Base-by-base conservation (phyloP, 441 rosid species). In the Francoa sonchifolia region DNA sequence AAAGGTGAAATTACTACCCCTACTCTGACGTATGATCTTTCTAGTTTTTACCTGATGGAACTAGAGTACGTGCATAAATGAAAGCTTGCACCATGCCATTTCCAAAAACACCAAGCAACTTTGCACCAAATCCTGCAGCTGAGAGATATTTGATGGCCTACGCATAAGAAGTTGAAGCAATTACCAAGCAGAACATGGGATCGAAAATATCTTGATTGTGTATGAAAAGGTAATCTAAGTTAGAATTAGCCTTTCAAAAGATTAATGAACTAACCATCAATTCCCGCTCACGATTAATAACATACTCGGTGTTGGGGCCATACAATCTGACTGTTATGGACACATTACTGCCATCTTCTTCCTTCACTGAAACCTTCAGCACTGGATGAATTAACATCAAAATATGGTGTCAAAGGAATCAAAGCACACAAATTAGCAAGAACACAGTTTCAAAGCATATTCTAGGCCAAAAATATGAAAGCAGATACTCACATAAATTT, bases 31-130 rank as follows among this genome's bases (percentile, higher is more conserved):
- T 10, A 9, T 21, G 16, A 49, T 19, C 2, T 22, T 39, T 11
- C 5, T 5, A 33, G 11, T 42, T 16, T 40, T 47, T 55, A 86
- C 96, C 96, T 54, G 59, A 34, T 10, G 90, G 84, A 20, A 56
- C 68, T 48, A 90, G 77, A 4, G 96, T 86, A 13, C 95, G 67
- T 15, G 99, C 96, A 61, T 74, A 16, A 28, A 83, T 86, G 61
- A 90, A 90, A 16, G 95, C 82, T 41, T 86, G 99, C 47, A 83
- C 94, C 95, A 80, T 90, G 58, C 99, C 95, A 65, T 90, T 90
- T 53, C 68, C 85, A 63, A 86, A 90, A 41, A 82, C 73, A 18
- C 78, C 95, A 15, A 86, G 88, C 68, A 90, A 69, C 72, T 90
- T 78, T 23, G 96, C 99, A 47, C 96, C 96, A 70, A 90, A 86